phyloP scores from a whole-genome alignment of 139 green algal genomes.

The Closterium sp. region DNA sequence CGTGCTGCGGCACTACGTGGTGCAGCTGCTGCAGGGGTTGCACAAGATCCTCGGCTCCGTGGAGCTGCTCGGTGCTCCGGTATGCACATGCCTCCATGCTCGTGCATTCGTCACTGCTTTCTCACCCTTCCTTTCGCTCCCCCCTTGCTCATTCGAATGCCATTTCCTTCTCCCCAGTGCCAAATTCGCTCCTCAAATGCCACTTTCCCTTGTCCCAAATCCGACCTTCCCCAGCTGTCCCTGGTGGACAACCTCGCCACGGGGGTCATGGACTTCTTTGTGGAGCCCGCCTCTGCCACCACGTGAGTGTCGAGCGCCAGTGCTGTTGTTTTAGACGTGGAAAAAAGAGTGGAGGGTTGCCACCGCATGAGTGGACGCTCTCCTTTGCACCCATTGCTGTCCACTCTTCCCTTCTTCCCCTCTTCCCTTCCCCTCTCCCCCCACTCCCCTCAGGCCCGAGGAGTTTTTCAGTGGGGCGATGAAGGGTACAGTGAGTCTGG shows the following conservation, averaged over 20 bases:
- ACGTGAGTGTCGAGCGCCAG: too few species aligned
- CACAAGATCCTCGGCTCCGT: constrained; percentile 60
- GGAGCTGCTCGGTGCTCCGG: constrained; percentile 51
- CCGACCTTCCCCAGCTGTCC: constrained; percentile 19
- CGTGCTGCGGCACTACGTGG: constrained; percentile 22
- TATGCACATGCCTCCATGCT: background rate
- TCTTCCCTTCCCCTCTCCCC: too few species aligned
- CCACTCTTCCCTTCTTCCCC: too few species aligned
- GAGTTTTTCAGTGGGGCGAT: constrained; percentile 56
- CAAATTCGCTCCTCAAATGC: too few species aligned
- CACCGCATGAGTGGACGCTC: too few species aligned
- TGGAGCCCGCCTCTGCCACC: constrained; percentile 58
- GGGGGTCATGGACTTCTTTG: constrained; percentile 62
- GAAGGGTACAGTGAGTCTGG: constrained; percentile 53
- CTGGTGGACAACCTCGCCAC: constrained; percentile 51
- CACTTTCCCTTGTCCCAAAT: background rate
- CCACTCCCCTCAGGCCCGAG: constrained; percentile 41
- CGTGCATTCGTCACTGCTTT: background rate
- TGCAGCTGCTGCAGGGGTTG: constrained; percentile 32
- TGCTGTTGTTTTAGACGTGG: too few species aligned
- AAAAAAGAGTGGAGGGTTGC: too few species aligned
- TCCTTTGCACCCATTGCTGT: too few species aligned
- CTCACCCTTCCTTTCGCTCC: background rate
- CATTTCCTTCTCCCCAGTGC: too few species aligned
- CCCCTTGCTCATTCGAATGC: background rate